Percentiles rank a stretch among this genome's conserved stretches.
Conservation (phyloP, 2,329 filamentous ascomycete species). For the Dothideomycetes sp. region DNA sequence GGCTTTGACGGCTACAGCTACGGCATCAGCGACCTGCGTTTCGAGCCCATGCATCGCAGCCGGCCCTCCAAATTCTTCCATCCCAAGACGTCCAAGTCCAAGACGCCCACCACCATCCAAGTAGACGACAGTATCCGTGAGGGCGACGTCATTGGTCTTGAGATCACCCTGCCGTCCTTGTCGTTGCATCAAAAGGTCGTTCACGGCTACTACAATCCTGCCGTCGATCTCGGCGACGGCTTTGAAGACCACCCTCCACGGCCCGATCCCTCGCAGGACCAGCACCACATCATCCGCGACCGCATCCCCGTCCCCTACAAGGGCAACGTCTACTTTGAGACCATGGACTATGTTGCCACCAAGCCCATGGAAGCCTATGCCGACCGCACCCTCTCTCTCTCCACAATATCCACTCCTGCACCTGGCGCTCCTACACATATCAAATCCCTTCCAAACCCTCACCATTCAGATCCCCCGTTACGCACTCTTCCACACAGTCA, state of each 20-base stretch:
- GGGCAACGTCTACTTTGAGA: slow-evolving; percentile 86
- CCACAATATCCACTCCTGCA: slow-evolving; percentile 60
- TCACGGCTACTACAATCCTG: slow-evolving; percentile 76
- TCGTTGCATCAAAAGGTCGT: slow-evolving; percentile 81
- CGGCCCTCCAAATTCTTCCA: slow-evolving; percentile 76
- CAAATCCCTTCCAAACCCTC: slow-evolving; percentile 58
- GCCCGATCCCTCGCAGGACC: slow-evolving; percentile 34
- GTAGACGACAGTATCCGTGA: slow-evolving; percentile 62
- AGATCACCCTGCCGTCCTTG: slow-evolving; percentile 83
- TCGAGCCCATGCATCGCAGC: slow-evolving; percentile 89
- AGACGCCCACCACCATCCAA: slow-evolving; percentile 25
- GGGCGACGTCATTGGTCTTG: slow-evolving; percentile 87
- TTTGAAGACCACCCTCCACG: slow-evolving; percentile 31
- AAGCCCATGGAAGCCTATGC: slow-evolving; percentile 70
- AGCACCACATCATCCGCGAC: slow-evolving; percentile 81
- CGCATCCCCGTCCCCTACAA: slow-evolving; percentile 93
- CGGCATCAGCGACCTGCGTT: slow-evolving; percentile 77
- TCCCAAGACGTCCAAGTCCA: slow-evolving; percentile 28
- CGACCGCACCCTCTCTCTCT: slow-evolving; percentile 37
- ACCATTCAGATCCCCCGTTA: slow-evolving; percentile 63
- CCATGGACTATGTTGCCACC: slow-evolving; percentile 76
- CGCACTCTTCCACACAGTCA: slow-evolving; percentile 77
- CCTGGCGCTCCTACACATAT: slow-evolving; percentile 30
- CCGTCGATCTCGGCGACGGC: slow-evolving; percentile 58
- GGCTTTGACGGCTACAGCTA: slow-evolving; percentile 92